Base-by-base conservation (phyloP, 768 basidiomycete genomes). In the Phaffia australis region DNA sequence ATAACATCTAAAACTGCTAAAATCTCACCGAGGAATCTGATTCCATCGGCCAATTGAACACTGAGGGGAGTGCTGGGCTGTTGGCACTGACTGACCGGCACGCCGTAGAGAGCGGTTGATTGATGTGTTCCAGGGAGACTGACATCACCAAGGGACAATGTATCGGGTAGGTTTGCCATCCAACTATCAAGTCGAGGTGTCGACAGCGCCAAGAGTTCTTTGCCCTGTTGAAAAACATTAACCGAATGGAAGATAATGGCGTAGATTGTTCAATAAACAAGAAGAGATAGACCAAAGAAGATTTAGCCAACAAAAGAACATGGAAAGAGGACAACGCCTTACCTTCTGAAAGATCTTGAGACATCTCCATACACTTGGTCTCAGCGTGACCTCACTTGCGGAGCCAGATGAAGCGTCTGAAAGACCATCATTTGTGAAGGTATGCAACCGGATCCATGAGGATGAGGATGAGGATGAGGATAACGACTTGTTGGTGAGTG, bases 61-160 rank as follows among this genome's bases (percentile, higher is more conserved):
- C 77, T 77, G 29, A 94, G 82, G 0, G 85, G 82, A 0, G 83
- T 85, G 4, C 76, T 73, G 11, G 78, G 77, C 47, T 82, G 81
- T 74, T 95, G 91, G 73, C 92, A 97, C 74, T 94, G 89, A 0
- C 88, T 87, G 48, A 93, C 70, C 0, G 75, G 75, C 63, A 69
- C 67, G 30, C 69, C 58, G 62, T 67, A 70, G 61, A 65, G 55
- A 18, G 72, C 71, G 21, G 66, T 69, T 18, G 69, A 67, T 52
- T 62, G 48, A 14, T 69, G 81, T 78, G 70, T 75, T 81, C 89
- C 91, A 63, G 90, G 89, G 46, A 94, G 80, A 66, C 83, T 76
- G n/a, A 92, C 73, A 25, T 85, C 85, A 11, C 87, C 88, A 32
- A 94, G 76, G 8, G 85, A 81, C 0, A 82, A 77, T 2, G 77